Evolutionary conservation across 768 basidiomycete species (phyloP).

Genomic region (Agrocybe pediades): DNA sequence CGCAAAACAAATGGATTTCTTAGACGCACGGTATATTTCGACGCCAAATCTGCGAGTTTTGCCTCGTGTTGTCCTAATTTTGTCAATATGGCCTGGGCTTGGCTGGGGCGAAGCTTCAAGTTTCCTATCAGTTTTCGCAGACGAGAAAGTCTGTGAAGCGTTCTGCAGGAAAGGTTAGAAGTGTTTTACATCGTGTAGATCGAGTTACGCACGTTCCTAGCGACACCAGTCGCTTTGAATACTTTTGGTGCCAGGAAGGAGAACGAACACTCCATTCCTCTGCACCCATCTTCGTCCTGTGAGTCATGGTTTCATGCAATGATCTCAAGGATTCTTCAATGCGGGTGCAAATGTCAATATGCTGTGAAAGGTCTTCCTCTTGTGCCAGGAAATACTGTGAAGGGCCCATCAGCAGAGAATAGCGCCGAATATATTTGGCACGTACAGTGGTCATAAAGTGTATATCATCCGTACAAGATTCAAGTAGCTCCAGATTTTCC

Average conservation of each 20-base stretch:
- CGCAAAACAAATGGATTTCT: slow-evolving; percentile 2
- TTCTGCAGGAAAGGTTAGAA: slow-evolving; percentile 21
- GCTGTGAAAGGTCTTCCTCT: slow-evolving; percentile 23
- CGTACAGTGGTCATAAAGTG: slow-evolving; percentile 30
- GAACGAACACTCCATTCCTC: slow-evolving; percentile 36
- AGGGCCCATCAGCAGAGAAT: background rate
- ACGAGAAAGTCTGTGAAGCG: slow-evolving; percentile 28
- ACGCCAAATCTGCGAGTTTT: slow-evolving; percentile 37
- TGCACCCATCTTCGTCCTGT: slow-evolving; percentile 27
- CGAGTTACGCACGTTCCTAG: slow-evolving; percentile 30
- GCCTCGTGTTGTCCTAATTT: slow-evolving; percentile 41
- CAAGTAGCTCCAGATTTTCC: slow-evolving; percentile 25
- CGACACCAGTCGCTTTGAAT: slow-evolving; percentile 31
- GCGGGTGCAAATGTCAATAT: slow-evolving; percentile 30
- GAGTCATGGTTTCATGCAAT: slow-evolving; percentile 23
- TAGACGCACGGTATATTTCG: slow-evolving; percentile 34
- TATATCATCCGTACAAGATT: slow-evolving; percentile 23
- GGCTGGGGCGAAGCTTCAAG: slow-evolving; percentile 28
- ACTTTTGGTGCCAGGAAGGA: slow-evolving; percentile 33
- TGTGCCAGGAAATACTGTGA: slow-evolving; percentile 27
- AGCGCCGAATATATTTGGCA: background rate
- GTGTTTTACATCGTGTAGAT: slow-evolving; percentile 2
- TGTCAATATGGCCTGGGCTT: slow-evolving; percentile 26
- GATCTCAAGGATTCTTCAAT: slow-evolving; percentile 28
- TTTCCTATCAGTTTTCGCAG: slow-evolving; percentile 27